Evolutionary conservation across 208 protist genomes (phyloP), one percentile per base, ranked within the genome.

Genomic region (Trypanosoma vivax): DNA sequence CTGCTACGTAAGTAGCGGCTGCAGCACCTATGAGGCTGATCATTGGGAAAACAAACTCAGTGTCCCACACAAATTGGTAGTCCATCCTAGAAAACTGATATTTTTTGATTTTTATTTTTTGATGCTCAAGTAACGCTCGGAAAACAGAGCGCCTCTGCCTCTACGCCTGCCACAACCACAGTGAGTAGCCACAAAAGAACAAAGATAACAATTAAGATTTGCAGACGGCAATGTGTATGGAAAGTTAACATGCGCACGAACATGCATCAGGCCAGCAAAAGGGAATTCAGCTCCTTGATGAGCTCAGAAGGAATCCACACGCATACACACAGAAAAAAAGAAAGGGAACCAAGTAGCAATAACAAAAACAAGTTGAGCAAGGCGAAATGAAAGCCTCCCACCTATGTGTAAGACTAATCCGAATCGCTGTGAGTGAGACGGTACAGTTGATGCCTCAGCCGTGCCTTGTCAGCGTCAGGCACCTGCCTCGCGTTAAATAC

Each of bases 351-450:
- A 57, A 56, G 46, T 31, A 57, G 55, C 52, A 25, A 48, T 29
- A 28, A 56, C 13, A 18, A 16, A 10, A 49, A 47, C 6, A 55
- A 31, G n/a, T 43, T 13, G 39, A 41, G 50, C 3, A 60, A 29
- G 37, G 0, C 24, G 56, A 45, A 56, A 43, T 23, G 24, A 53
- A 42, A 29, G 35, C 18, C 19, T 49, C 11, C 14, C 23, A 35
- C n/a, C 30, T 49, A 34, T 34, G n/a, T n/a, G n/a, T n/a, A n/a
- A n/a, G n/a, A n/a, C 42, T 60, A 90, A 42, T 93, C 86, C 9
- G 86, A 93, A 58, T 93, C 86, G 42, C 86, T 93, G 65, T 90
- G 73, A 4, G 66, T 86, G 30, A 93, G 67, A 23, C 57, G 47
- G 27, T 77, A 70, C 33, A 88, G 39, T 28, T 65, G 70, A 46